These are phyloP conservation scores for Candida coquimbonensis DNA, from an alignment of 805 yeast genomes.

Conservation along the genomic window DNA sequence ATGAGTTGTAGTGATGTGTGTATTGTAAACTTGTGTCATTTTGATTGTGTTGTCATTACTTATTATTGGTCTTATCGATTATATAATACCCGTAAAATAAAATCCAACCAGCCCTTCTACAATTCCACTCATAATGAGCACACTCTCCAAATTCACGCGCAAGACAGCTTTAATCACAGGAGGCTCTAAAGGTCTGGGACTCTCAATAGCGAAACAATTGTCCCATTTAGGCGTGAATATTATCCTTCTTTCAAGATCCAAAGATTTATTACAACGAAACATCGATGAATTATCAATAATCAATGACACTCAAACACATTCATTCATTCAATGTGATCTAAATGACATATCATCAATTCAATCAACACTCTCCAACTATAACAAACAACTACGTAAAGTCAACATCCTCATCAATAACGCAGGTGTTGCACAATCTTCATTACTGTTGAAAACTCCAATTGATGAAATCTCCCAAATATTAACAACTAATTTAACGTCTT, in stretches of 20 bases:
- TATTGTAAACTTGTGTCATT: too few species aligned
- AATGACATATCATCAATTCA: slow-evolving; percentile 1
- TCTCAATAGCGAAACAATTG: slow-evolving; percentile 43
- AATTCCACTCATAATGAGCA: not conserved
- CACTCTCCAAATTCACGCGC: slow-evolving; percentile 10
- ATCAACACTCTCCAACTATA: not conserved
- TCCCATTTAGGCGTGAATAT: slow-evolving; percentile 46
- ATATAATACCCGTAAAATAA: too few species aligned
- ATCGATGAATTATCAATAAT: slow-evolving; percentile 8
- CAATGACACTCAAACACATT: slow-evolving; percentile 13
- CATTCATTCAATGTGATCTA: slow-evolving; percentile 14
- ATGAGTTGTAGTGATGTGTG: too few species aligned
- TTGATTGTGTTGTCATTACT: too few species aligned
- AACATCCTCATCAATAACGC: slow-evolving; percentile 36
- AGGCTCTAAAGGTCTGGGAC: slow-evolving; percentile 64
- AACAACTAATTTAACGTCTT: slow-evolving; percentile 50
- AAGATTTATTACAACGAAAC: slow-evolving; percentile 26
- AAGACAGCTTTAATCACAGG: slow-evolving; percentile 56
- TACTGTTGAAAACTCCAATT: slow-evolving; percentile 38
- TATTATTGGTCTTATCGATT: too few species aligned
- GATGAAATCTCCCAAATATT: slow-evolving; percentile 40
- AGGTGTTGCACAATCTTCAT: slow-evolving; percentile 52
- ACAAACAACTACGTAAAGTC: slow-evolving; percentile 9
- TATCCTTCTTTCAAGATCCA: slow-evolving; percentile 45
- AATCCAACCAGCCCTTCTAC: not conserved